Evolutionary conservation across 495 filamentous ascomycete species (phyloP).

Genomic region (Acidiella bohemica): DNA sequence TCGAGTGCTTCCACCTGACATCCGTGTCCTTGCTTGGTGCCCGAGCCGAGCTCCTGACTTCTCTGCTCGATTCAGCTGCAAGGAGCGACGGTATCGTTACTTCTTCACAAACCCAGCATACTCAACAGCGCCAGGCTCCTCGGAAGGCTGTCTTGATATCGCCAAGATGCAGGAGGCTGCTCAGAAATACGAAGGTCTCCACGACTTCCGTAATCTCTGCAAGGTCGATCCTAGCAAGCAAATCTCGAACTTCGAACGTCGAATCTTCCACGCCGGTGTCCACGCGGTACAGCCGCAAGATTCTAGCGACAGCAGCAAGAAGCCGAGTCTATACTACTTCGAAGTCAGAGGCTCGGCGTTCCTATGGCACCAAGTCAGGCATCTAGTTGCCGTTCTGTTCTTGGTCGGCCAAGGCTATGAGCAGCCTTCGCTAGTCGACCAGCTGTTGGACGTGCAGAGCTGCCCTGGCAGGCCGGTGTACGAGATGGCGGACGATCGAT

Average conservation of each 20-base stretch:
- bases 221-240: slow-evolving; percentile 79
- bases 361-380: slow-evolving; percentile 93
- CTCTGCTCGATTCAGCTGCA: slow-evolving; percentile 85
- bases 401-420: slow-evolving; percentile 85
- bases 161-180: slow-evolving; percentile 74
- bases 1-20: slow-evolving; percentile 74
- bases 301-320: not conserved
- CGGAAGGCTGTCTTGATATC: slow-evolving; percentile 58
- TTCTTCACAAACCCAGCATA: slow-evolving; percentile 95
- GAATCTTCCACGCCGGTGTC: slow-evolving; percentile 64
- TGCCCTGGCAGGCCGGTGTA: slow-evolving; percentile 67
- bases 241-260: slow-evolving; percentile 63
- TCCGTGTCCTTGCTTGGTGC: slow-evolving; percentile 86
- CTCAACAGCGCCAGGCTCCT: slow-evolving; percentile 37
- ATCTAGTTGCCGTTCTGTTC: slow-evolving; percentile 80
- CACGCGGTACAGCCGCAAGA: slow-evolving; percentile 31
- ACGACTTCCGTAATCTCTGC: slow-evolving; percentile 97
- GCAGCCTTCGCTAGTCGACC: slow-evolving; percentile 50
- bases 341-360: slow-evolving; percentile 83
- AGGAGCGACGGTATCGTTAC: slow-evolving; percentile 79
- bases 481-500: slow-evolving; percentile 75
- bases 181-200: slow-evolving; percentile 58
- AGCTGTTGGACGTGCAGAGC: slow-evolving; percentile 56
- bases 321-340: slow-evolving; percentile 68
- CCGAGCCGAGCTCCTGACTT: slow-evolving; percentile 64